phyloP scores from a whole-genome alignment of 2,329 filamentous ascomycete species.

The Fusarium mundagurra region DNA sequence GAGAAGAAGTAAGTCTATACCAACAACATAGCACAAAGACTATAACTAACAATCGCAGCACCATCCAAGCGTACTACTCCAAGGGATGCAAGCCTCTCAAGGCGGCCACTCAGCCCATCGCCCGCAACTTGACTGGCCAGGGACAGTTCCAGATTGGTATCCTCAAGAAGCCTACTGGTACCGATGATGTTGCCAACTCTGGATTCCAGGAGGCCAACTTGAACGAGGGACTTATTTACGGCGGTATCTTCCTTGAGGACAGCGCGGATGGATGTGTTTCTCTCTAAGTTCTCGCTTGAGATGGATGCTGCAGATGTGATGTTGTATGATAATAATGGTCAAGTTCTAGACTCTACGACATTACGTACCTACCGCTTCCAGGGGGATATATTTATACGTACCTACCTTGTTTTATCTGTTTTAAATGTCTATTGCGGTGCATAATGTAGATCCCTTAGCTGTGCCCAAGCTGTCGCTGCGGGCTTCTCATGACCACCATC shows the following conservation, averaged over 20 bases:
- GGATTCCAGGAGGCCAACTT: slow-evolving; percentile 60
- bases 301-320: neutral
- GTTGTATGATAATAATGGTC: neutral
- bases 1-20: slow-evolving; percentile 57
- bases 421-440: too few species aligned
- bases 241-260: slow-evolving; percentile 64
- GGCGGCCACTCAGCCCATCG: slow-evolving; percentile 58
- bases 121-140: slow-evolving; percentile 62
- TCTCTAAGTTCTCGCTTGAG: neutral
- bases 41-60: slow-evolving; percentile 50
- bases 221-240: slow-evolving; percentile 63
- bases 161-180: slow-evolving; percentile 67
- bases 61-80: slow-evolving; percentile 68
- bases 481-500: neutral
- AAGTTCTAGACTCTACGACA: neutral
- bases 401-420: neutral
- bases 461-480: neutral
- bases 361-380: neutral
- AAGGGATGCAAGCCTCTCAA: slow-evolving; percentile 55
- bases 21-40: neutral
- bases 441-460: neutral
- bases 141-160: slow-evolving; percentile 72
- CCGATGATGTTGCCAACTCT: slow-evolving; percentile 56
- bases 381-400: neutral
- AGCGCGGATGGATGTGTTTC: slow-evolving; percentile 52